phyloP scores from a whole-genome alignment of 2,329 filamentous ascomycete species.

The Fusarium avenaceum region DNA sequence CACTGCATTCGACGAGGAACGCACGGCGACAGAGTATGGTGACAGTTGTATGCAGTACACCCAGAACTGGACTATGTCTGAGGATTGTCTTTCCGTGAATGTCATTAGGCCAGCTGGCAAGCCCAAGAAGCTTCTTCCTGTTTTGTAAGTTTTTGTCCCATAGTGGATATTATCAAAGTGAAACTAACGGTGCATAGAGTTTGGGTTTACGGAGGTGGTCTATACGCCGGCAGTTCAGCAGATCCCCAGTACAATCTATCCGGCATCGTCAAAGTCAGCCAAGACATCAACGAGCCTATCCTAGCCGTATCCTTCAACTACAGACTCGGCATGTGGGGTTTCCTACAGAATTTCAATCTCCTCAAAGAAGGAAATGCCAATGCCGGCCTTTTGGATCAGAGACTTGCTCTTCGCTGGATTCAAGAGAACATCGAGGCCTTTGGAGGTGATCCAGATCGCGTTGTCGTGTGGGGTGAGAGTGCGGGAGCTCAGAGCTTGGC shows the following conservation, averaged over 20 bases:
- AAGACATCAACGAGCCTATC: constrained; percentile 65
- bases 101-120: constrained; percentile 58
- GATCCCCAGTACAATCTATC: constrained; percentile 61
- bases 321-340: constrained; percentile 66
- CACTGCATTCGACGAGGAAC: constrained; percentile 55
- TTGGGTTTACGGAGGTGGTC: constrained; percentile 73
- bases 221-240: constrained; percentile 62
- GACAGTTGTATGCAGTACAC: constrained; percentile 63
- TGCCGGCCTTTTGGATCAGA: constrained; percentile 65
- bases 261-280: constrained; percentile 62
- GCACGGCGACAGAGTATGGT: constrained; percentile 58
- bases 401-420: constrained; percentile 64
- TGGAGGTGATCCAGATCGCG: constrained; percentile 61
- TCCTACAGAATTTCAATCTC: constrained; percentile 62
- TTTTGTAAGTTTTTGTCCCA: constrained; percentile 41
- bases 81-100: constrained; percentile 63
- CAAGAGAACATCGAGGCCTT: constrained; percentile 67
- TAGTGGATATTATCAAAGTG: fast-evolving
- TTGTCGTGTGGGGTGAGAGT: constrained; percentile 64
- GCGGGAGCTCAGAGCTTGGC: constrained; percentile 58
- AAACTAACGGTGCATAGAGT: constrained; percentile 33
- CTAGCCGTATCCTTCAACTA: constrained; percentile 69
- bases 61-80: constrained; percentile 58
- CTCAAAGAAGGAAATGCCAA: constrained; percentile 60
- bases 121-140: constrained; percentile 54